Evolutionary conservation across 2,329 filamentous ascomycete species (phyloP).

Genomic region (Didymella exigua): DNA sequence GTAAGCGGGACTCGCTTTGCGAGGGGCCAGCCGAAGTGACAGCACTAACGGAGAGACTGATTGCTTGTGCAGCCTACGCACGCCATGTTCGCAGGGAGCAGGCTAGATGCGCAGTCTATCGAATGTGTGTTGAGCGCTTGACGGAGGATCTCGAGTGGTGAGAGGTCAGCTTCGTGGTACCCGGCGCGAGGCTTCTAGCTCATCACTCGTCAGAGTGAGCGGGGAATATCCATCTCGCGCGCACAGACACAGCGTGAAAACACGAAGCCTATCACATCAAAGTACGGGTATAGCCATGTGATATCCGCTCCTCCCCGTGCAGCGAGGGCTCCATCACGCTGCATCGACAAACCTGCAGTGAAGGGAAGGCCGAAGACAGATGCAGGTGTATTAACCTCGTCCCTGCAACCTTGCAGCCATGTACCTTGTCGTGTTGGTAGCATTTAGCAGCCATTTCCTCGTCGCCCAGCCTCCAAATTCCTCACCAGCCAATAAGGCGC

Average conservation of each 20-base stretch:
- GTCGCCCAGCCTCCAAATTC: conserved; percentile 30
- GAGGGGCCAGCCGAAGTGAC: conserved; percentile 36
- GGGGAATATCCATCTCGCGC: conserved; percentile 28
- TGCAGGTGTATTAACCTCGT: conserved; percentile 20
- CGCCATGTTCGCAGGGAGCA: conserved; percentile 38
- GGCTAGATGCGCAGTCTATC: conserved; percentile 43
- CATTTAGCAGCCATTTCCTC: conserved; percentile 43
- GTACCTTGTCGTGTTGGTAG: conserved; percentile 33
- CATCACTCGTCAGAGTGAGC: conserved; percentile 30
- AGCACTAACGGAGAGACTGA: conserved; percentile 38
- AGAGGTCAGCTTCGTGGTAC: conserved; percentile 35
- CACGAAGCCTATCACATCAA: conserved; percentile 33
- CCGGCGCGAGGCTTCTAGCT: conserved; percentile 25
- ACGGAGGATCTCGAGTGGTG: conserved; percentile 41
- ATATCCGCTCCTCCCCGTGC: conserved; percentile 33
- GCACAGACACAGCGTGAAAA: conserved; percentile 38
- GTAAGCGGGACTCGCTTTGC: conserved; percentile 24
- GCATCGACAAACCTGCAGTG: conserved; percentile 28
- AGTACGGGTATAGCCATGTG: conserved; percentile 31
- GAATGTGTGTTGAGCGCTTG: conserved; percentile 45
- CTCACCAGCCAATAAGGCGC: conserved; percentile 5
- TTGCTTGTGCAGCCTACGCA: conserved; percentile 40
- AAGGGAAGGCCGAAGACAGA: conserved; percentile 18
- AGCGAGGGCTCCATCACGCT: conserved; percentile 40
- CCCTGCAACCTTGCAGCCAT: conserved; percentile 17